Evolutionary conservation across 1,139 yeast species (phyloP), one percentile per base, ranked within the genome.

Genomic region (Nematodospora anomalae): DNA sequence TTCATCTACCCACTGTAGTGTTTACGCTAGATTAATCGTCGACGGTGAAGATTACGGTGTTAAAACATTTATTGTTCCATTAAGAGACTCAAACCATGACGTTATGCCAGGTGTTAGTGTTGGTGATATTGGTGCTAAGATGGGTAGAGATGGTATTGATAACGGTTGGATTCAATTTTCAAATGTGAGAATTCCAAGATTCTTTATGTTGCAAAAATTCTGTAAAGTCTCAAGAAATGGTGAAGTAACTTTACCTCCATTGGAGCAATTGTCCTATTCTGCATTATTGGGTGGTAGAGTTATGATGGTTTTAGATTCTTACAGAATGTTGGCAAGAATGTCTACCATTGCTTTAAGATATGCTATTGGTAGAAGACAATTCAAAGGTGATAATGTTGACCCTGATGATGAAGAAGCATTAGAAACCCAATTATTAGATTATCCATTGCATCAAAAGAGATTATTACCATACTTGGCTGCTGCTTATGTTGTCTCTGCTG

Each of bases 91-190:
- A 13, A 60, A 66, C 53, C 74, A 68, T 50, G 62, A 67, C 43
- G 52, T 68, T 44, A 54, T 58, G 60, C 74, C 75, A 30, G 76
- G 76, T 47, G 53, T 70, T 35, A 49, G 66, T 36, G 58, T 67
- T 36, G 76, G 76, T 43, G 76, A 70, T 46, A 69, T 70, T 51
- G 76, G 76, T 42, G 62, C 72, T 42, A 70, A 70, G 56, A 70
- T 70, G 76, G 76, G 76, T 42, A 58, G 75, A 54, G 71, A 69
- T 38, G 76, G 74, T 42, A 68, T 70, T 43, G 75, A 70, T 50
- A 70, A 70, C 48, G 76, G 76, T 43, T 70, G 76, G 75, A 70
- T 70, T 49, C 76, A 70, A 52, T 70, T 64, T 52, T 61, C 73
- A 36, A 53, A 58, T 48, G 76, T 70, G 33, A 57, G 70, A 46